Percentiles rank a stretch among this genome's conserved stretches.
Evolutionary conservation across 805 yeast genomes (phyloP).

Genomic region (Starmera caribaea): DNA sequence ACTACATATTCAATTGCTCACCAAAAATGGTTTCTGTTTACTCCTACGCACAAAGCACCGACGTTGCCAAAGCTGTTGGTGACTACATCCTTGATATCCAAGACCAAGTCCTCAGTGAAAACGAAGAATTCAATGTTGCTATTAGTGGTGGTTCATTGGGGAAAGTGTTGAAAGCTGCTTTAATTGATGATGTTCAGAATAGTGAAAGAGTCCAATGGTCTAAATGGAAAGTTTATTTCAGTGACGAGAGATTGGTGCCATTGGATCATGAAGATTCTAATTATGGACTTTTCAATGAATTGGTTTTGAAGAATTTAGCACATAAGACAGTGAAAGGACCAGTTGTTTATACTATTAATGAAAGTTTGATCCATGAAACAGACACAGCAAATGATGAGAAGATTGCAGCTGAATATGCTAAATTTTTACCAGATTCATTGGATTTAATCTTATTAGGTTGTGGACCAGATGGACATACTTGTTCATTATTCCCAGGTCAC

Average conservation of each 20-base stretch:
- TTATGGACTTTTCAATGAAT: constrained; percentile 64
- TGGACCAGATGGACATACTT: constrained; percentile 96
- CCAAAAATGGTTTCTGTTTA: constrained; percentile 24
- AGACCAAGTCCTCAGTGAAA: constrained; percentile 39
- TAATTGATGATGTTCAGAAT: constrained; percentile 45
- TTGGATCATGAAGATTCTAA: constrained; percentile 77
- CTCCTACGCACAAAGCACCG: constrained; percentile 39
- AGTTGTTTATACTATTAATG: constrained; percentile 57
- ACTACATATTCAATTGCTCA: too few relatives aligned
- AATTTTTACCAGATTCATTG: constrained; percentile 39
- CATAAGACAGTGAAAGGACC: constrained; percentile 35
- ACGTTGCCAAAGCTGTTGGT: constrained; percentile 62
- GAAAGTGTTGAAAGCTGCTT: constrained; percentile 52
- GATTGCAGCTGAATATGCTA: constrained; percentile 57
- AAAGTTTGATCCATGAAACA: constrained; percentile 44
- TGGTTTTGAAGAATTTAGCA: constrained; percentile 30
- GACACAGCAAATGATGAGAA: constrained; percentile 35
- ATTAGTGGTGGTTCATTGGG: constrained; percentile 89
- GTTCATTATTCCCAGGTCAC: constrained; percentile 88
- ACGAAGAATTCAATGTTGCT: constrained; percentile 57
- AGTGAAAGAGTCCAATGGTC: constrained; percentile 47
- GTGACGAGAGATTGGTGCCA: constrained; percentile 88
- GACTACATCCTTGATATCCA: constrained; percentile 52
- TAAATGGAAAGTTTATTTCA: constrained; percentile 74
- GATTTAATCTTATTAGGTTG: constrained; percentile 78